Evolutionary conservation across 441 rosid genomes (phyloP), one percentile per base, ranked within the genome.

Genomic region (Erysimum cheiri): DNA sequence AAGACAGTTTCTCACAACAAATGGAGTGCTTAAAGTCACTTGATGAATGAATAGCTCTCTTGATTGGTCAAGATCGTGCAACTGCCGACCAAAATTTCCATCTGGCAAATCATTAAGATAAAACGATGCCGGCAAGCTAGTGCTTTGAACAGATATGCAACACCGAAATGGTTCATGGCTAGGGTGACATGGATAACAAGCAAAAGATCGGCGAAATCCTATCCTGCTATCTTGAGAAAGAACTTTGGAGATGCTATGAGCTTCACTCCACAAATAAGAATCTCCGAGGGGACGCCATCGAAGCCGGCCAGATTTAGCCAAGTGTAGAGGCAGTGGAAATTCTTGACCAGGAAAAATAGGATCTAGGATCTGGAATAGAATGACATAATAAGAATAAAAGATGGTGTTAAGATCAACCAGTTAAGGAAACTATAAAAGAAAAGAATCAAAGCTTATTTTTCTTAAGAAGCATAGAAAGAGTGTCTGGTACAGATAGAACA

Each of bases 201-300:
- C 98, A 83, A 86, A 90, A 61, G 98, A 90, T 73, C 88, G 85
- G 67, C 83, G 91, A 78, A 80, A 84, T 72, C 96, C 99, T 76
- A 81, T 80, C 73, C 86, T 88, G 82, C 86, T 89, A 74, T 92
- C 92, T 40, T 78, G 93, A 54, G 92, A 84, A 65, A 94, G 88
- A 80, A 94, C 82, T 82, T 82, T 84, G 61, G 92, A 83, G 67
- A 92, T 78, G 69, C 86, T 87, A 71, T 94, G 90, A 50, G 87
- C 92, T 85, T 88, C 99, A 81, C 99, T 94, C 98, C 99, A 94
- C 72, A 90, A 80, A 80, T 81, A 88, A 61, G 90, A 86, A 73
- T 84, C 81, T 71, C 98, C 98, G 61, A 80, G 81, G n/a, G 99
- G 98, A 64, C 91, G 97, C 94, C 96, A 94, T 73, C 97, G 86